These are phyloP conservation scores for Cercospora sesami DNA, from an alignment of 2,329 filamentous ascomycete species.

Conservation along the genomic window DNA sequence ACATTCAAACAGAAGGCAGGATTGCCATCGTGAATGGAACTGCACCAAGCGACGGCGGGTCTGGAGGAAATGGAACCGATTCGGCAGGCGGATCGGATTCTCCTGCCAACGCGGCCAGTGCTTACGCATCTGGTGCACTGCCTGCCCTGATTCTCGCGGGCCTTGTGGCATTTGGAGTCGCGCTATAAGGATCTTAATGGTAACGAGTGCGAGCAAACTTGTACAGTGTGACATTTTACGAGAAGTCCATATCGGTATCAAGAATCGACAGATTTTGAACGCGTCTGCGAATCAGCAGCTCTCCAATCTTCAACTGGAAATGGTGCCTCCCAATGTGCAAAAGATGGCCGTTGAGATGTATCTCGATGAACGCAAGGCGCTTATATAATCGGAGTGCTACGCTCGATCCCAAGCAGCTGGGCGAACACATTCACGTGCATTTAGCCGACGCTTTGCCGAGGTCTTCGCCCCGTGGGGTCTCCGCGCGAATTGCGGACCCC, in stretches of 20 bases:
- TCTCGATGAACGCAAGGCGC: not conserved
- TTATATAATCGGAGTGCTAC: not conserved
- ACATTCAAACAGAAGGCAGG: constrained; percentile 52
- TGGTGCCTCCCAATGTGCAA: not conserved
- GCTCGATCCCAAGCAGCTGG: not conserved
- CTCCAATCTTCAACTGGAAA: not conserved
- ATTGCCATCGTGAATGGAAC: constrained; percentile 41
- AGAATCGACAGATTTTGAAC: not conserved
- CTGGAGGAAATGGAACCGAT: constrained; percentile 6
- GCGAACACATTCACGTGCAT: constrained; percentile 9
- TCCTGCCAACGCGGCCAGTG: not conserved
- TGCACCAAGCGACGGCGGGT: constrained; percentile 11
- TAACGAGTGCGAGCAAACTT: not conserved
- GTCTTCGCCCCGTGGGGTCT: not conserved
- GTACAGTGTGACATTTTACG: not conserved
- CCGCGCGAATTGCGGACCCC: constrained; percentile 3
- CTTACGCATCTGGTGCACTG: not conserved
- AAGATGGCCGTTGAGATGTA: not conserved
- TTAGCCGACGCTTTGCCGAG: constrained; percentile 14
- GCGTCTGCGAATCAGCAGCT: not conserved
- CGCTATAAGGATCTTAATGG: not conserved
- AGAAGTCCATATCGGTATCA: not conserved
- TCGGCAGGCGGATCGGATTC: not conserved
- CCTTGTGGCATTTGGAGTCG: not conserved
- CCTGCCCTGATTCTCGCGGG: not conserved